Evolutionary conservation across 164 flowering plant species (phyloP).

Genomic region (Piper longum): DNA sequence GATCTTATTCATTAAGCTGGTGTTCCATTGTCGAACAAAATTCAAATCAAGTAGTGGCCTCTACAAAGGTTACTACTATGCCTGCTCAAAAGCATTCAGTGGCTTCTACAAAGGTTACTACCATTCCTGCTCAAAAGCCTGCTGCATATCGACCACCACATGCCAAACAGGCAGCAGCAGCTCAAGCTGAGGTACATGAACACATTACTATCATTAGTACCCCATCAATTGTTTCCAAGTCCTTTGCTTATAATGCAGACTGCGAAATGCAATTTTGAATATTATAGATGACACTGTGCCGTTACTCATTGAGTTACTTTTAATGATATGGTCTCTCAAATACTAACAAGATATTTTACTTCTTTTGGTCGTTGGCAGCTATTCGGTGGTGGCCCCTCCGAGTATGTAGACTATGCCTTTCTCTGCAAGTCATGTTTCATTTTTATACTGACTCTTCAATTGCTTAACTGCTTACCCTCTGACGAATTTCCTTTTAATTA

Average conservation of each 20-base stretch:
- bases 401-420: conserved; percentile 28
- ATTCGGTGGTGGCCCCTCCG: conserved; percentile 52
- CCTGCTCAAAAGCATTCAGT: conserved; percentile 16
- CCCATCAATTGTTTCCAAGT: not conserved
- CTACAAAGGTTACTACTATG: no score
- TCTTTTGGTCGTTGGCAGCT: conserved; percentile 30
- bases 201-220: not conserved
- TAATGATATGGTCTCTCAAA: no score
- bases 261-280: no score
- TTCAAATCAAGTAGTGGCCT: conserved; percentile 9
- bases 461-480: not conserved
- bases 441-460: not conserved
- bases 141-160: conserved; percentile 97
- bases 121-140: conserved; percentile 54
- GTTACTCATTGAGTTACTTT: no score
- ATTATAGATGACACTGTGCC: no score
- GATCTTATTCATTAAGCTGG: not conserved
- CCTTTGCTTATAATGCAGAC: no score
- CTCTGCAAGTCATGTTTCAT: not conserved
- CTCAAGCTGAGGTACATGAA: conserved; percentile 64
- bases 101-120: conserved; percentile 26
- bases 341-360: not conserved
- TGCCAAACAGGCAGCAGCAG: conserved; percentile 59
- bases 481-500: not conserved
- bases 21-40: conserved; percentile 34